Percentiles rank a stretch among this genome's conserved stretches.
Evolutionary conservation across 192 early-diverging fungal species (phyloP).

Genomic region (Backusella australiensis): DNA sequence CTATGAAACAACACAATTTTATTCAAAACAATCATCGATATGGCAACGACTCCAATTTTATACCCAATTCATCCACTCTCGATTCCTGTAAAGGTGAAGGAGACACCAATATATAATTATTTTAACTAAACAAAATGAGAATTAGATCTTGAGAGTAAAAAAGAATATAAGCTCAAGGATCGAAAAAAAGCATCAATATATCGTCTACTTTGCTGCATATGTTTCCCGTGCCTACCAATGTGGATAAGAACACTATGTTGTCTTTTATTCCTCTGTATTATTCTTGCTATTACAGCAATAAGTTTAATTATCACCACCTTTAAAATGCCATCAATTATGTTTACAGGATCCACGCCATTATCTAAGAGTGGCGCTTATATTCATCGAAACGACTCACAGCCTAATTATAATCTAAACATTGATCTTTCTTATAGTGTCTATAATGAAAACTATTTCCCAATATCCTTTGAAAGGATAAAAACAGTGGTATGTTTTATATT

Average conservation of each 20-base stretch:
- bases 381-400: not conserved
- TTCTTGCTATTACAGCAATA: not conserved
- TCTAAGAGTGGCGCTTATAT: not conserved
- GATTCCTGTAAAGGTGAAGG: not conserved
- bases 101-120: not conserved
- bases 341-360: not conserved
- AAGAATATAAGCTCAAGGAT: not conserved
- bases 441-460: not conserved
- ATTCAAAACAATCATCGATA: not conserved
- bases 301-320: not conserved
- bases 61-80: not conserved
- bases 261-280: constrained; percentile 11
- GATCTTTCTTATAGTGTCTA: not conserved
- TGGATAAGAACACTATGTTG: constrained; percentile 8
- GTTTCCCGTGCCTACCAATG: constrained; percentile 19
- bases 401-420: constrained; percentile 7
- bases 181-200: not conserved
- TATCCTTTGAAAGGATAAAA: constrained; percentile 6
- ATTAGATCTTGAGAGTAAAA: constrained; percentile 7
- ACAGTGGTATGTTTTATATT: constrained; percentile 1
- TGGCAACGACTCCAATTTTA: not conserved
- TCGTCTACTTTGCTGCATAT: constrained; percentile 9
- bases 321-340: not conserved
- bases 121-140: not conserved
- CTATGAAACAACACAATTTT: not conserved